Percentiles rank a stretch among this genome's conserved stretches.
Conservation (phyloP, 192 early-diverging fungal species). For the Rhizoclosmatium sp. region DNA sequence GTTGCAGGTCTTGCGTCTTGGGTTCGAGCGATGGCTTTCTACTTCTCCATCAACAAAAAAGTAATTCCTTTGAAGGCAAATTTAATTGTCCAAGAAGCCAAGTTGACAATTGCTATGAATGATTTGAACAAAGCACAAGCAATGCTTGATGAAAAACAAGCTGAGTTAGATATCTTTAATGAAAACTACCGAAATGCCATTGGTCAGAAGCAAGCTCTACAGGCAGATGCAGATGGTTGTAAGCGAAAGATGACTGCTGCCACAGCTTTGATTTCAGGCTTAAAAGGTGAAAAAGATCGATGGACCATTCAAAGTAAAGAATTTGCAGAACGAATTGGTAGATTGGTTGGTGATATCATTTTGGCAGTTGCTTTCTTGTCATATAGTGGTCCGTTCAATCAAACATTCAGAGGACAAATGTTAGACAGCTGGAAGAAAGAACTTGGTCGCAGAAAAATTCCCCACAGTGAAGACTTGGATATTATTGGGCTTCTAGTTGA, state of each 20-base stretch:
- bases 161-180: conserved; percentile 68
- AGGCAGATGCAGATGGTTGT: conserved; percentile 69
- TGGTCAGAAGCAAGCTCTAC: conserved; percentile 62
- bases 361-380: conserved; percentile 67
- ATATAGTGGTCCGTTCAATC: conserved; percentile 72
- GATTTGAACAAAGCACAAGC: conserved; percentile 67
- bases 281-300: conserved; percentile 72
- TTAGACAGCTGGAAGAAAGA: conserved; percentile 68
- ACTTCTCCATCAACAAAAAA: conserved; percentile 72
- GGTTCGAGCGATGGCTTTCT: conserved; percentile 67
- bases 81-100: conserved; percentile 68
- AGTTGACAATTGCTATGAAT: conserved; percentile 61
- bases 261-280: conserved; percentile 64
- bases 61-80: conserved; percentile 74
- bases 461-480: conserved; percentile 67
- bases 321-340: conserved; percentile 67
- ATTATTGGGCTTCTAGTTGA: conserved; percentile 68
- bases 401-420: conserved; percentile 62
- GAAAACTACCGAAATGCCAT: conserved; percentile 71
- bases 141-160: conserved; percentile 70
- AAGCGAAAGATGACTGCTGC: conserved; percentile 73
- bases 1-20: conserved; percentile 71
- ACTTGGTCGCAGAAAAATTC: conserved; percentile 60
- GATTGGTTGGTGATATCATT: conserved; percentile 68
- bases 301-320: conserved; percentile 74